Percentiles rank a stretch among this genome's conserved stretches.
These are phyloP conservation scores for Arthrobotrys entomopaga DNA, from an alignment of 2,329 filamentous ascomycete genomes.

Conservation along the genomic window DNA sequence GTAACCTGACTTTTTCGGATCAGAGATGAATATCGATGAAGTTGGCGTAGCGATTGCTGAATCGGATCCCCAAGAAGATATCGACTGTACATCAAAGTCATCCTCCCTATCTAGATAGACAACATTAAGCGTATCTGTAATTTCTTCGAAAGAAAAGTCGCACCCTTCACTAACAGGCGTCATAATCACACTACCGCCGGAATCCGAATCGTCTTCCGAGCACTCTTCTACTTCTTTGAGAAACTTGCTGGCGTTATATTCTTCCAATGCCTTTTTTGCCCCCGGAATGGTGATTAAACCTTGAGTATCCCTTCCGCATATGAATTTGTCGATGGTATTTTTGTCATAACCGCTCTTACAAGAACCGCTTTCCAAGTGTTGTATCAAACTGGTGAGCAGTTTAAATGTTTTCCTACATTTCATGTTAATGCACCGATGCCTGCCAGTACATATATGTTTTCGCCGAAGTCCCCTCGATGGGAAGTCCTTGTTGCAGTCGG, in stretches of 20 bases:
- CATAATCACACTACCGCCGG: neutral
- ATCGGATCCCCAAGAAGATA: neutral
- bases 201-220: neutral
- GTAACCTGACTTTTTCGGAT: neutral
- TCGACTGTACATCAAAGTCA: slow-evolving; percentile 5
- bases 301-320: slow-evolving; percentile 19
- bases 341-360: slow-evolving; percentile 6
- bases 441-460: neutral
- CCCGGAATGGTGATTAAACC: slow-evolving; percentile 19
- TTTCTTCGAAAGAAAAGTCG: slow-evolving; percentile 4
- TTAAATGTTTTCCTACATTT: slow-evolving; percentile 8
- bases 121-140: neutral
- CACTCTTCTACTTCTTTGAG: neutral
- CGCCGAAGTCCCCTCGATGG: neutral
- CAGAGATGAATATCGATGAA: neutral
- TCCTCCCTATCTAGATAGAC: neutral
- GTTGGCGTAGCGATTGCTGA: neutral
- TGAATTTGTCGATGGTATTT: neutral
- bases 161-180: neutral
- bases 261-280: slow-evolving; percentile 8
- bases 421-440: slow-evolving; percentile 5
- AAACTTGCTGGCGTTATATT: neutral
- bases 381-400: neutral
- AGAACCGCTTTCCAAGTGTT: slow-evolving; percentile 19
- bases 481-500: slow-evolving; percentile 15